Evolutionary conservation across 2,329 filamentous ascomycete genomes (phyloP), one percentile per base, ranked within the genome.

Genomic region (Xenosphaeropsis pyriputrescens): DNA sequence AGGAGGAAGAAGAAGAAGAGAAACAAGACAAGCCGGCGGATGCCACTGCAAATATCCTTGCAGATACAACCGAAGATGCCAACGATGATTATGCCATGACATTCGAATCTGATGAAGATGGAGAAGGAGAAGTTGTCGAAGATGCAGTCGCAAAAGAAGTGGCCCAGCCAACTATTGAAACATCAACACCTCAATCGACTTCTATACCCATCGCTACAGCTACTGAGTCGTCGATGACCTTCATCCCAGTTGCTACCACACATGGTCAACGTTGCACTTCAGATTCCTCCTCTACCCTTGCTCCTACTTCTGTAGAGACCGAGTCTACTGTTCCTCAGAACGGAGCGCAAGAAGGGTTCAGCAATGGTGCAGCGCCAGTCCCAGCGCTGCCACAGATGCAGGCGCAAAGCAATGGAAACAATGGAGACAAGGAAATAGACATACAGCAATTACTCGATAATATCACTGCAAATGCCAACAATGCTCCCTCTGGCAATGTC

Each of bases 11-110:
- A 14, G 40, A 43, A 34, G 42, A 47, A 14, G 40, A 43, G 34
- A 41, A 47, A 14, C 39, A 35, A 36, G 42, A 41, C 29, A 41
- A 48, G 36, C 36, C 37, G 22, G 44, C 17, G 16, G 29, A 26
- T 26, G 22, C 8, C 22, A 26, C 22, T 26, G 12, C 22, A 26
- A 26, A 26, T 5, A 9, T 26, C 4, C 8, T 11, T 26, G 22
- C 22, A 26, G 22, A 26, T 11, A 26, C 39, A 26, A 7, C 19
- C 38, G 26, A 32, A 17, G 52, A 55, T 34, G 46, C 44, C 43
- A 49, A 47, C 45, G 54, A 57, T 49, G 53, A 56, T 40, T 57
- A 57, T 50, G 54, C 51, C 32, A 56, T 54, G 52, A 53, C 53
- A 29, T 55, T 56, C 51, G 54, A 56, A 37, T 55, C 54, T 36